These are phyloP conservation scores for Sarocladium strictum DNA, from an alignment of 2,329 filamentous ascomycete genomes.

Conservation along the genomic window DNA sequence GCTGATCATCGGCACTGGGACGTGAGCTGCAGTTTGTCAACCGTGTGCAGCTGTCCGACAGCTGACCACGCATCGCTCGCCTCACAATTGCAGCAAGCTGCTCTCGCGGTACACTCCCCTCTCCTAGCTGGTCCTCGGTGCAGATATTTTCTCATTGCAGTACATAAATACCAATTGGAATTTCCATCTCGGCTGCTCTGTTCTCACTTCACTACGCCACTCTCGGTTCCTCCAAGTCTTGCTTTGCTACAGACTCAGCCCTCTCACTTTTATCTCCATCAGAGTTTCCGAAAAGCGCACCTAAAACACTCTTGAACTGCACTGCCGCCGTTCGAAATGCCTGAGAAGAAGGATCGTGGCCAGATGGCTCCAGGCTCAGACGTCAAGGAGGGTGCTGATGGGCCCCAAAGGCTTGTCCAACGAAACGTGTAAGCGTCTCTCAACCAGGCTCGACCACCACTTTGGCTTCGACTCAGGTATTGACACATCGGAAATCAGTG, in stretches of 20 bases:
- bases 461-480: not conserved
- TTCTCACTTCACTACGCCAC: too few species aligned
- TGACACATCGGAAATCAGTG: slow-evolving; percentile 40
- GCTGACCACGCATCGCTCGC: not conserved
- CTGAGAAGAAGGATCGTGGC: too few species aligned
- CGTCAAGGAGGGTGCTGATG: too few species aligned
- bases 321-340: too few species aligned
- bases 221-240: too few species aligned
- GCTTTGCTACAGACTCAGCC: too few species aligned
- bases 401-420: not conserved
- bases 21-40: not conserved
- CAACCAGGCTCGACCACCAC: not conserved
- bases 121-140: not conserved
- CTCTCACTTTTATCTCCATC: not conserved
- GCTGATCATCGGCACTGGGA: not conserved
- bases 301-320: too few species aligned
- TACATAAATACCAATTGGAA: too few species aligned
- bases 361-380: too few species aligned
- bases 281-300: too few species aligned
- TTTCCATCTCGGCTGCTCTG: not conserved
- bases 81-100: not conserved
- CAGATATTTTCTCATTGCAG: too few species aligned
- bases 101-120: not conserved
- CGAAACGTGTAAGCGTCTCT: not conserved
- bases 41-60: not conserved